These are phyloP conservation scores for Penicillium robsamsonii DNA, from an alignment of 495 filamentous ascomycete genomes.

Conservation along the genomic window DNA sequence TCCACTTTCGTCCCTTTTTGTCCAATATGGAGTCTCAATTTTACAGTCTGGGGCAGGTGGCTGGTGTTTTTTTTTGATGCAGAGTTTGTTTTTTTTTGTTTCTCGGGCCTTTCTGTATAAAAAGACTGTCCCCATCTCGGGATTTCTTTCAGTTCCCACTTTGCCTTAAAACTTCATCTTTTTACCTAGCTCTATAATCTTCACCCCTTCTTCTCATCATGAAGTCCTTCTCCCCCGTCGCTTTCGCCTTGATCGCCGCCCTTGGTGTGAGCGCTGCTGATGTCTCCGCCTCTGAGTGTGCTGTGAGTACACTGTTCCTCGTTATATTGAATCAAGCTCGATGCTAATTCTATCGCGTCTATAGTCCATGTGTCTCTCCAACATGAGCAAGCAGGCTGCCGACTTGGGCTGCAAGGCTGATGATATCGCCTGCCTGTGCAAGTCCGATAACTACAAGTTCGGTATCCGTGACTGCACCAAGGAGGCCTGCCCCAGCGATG, in stretches of 20 bases:
- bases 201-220: constrained; percentile 21
- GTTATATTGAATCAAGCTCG: not conserved
- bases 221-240: constrained; percentile 40
- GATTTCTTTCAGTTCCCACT: constrained; percentile 1
- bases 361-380: constrained; percentile 67
- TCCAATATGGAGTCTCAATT: constrained; percentile 9
- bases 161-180: not conserved
- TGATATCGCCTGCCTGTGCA: constrained; percentile 70
- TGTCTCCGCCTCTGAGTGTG: constrained; percentile 37
- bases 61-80: constrained; percentile 6
- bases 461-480: constrained; percentile 78
- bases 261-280: constrained; percentile 28
- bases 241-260: constrained; percentile 37
- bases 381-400: constrained; percentile 65
- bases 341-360: constrained; percentile 11
- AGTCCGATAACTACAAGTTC: constrained; percentile 61
- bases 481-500: constrained; percentile 57
- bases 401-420: constrained; percentile 56
- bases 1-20: not conserved
- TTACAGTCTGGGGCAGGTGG: constrained; percentile 15
- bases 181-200: not conserved
- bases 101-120: constrained; percentile 20
- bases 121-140: constrained; percentile 7
- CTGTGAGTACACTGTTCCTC: constrained; percentile 23
- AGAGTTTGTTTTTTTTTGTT: constrained; percentile 23